Evolutionary conservation across 352 stramenopile species (phyloP), one percentile per base, ranked within the genome.

Genomic region (Pythium vanterpoolii): DNA sequence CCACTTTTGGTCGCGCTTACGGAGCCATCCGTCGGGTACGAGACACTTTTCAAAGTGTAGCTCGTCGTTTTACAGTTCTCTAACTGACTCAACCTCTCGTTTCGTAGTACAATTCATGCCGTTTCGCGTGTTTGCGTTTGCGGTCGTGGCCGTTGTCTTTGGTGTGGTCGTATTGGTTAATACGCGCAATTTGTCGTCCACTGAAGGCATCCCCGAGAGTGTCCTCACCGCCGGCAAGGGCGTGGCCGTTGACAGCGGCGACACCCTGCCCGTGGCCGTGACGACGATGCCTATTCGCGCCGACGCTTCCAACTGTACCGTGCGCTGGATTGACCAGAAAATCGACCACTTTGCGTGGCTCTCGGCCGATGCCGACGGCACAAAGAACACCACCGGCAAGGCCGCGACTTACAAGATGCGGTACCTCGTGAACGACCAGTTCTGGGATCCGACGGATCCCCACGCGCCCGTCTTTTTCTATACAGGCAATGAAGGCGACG

Each of bases 301-400:
- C 14, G 70, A 84, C 50, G 64, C 78, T 18, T 73, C 67, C 45
- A 93, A 95, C 70, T 96, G 89, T 69, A 82, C 82, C 0, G 74
- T 92, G 69, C 60, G 76, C n/a, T 97, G 73, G 73, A 89, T 97
- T 48, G 77, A 92, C 44, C 91, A 98, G 62, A 76, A 73, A 9
- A 72, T 98, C 21, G 90, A 98, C 56, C 90, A 98, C 66, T 98
- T 97, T 56, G 74, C 83, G 47, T 91, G 79, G 69, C 72, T 84
- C 3, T 49, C 60, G 7, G 46, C 36, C 28, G 42, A 34, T 14
- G 62, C 44, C 8, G 72, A 77, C 3, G 58, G 60, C 26, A 56
- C 39, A 0, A 30, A n/a, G 10, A 71, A 63, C 46, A 31, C 59
- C 26, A 62, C 66, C 9, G 54, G 51, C 19, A 56, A 70, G 58